Evolutionary conservation across 148 eudicot genomes (phyloP).

Genomic region (Heliosperma pusillum): DNA sequence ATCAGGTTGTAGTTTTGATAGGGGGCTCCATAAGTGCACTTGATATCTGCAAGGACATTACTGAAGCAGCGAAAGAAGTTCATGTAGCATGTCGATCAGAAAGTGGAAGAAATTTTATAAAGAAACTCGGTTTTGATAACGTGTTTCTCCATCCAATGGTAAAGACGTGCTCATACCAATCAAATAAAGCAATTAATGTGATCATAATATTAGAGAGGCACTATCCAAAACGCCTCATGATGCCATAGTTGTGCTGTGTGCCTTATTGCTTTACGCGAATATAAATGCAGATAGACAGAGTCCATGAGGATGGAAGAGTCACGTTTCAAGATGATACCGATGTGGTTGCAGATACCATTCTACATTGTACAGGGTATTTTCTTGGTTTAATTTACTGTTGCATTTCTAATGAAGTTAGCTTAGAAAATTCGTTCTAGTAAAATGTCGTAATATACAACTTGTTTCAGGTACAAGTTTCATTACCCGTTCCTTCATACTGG

Average conservation of each 20-base stretch:
- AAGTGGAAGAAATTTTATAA: conserved; percentile 17
- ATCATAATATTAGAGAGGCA: too few species aligned
- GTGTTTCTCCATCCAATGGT: conserved; percentile 79
- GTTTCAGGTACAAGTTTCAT: conserved; percentile 67
- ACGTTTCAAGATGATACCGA: conserved; percentile 52
- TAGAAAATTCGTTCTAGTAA: too few species aligned
- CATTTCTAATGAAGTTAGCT: too few species aligned
- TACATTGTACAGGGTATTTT: conserved; percentile 88
- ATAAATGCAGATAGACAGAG: conserved; percentile 58
- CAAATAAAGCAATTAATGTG: too few species aligned
- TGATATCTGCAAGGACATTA: conserved; percentile 69
- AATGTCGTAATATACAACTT: neutral
- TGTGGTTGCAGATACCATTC: conserved; percentile 61
- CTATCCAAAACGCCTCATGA: too few species aligned
- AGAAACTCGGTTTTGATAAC: conserved; percentile 45
- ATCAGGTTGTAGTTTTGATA: conserved; percentile 65
- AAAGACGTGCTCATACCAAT: too few species aligned
- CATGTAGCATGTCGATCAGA: conserved; percentile 69
- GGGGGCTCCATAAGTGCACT: conserved; percentile 74
- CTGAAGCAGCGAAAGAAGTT: conserved; percentile 67
- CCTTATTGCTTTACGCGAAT: too few species aligned
- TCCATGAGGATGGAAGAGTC: conserved; percentile 57
- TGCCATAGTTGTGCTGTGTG: too few species aligned
- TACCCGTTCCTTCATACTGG: conserved; percentile 72
- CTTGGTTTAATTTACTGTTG: too few species aligned